phyloP scores from a whole-genome alignment of 2,329 filamentous ascomycete species.

The Diaporthe destruens region DNA sequence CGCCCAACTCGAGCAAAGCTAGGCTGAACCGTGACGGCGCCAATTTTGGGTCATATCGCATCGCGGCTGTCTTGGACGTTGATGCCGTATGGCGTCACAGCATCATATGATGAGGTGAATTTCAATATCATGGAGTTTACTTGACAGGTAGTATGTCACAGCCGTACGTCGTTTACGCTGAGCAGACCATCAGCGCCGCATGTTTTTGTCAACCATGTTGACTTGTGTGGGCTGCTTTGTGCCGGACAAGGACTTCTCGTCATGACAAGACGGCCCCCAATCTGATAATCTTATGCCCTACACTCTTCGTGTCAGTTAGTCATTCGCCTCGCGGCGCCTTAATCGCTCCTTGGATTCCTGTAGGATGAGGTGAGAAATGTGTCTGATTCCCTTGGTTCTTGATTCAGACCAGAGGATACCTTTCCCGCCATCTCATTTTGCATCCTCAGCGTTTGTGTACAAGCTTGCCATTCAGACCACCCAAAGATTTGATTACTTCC shows the following conservation, averaged over 20 bases:
- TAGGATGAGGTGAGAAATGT: too few relatives aligned
- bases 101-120: not conserved
- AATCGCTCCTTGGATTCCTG: not conserved
- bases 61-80: not conserved
- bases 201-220: not conserved
- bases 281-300: not conserved
- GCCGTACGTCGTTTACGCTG: not conserved
- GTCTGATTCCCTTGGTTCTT: not conserved
- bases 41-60: not conserved
- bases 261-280: not conserved
- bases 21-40: constrained; percentile 20
- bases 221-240: not conserved
- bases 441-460: not conserved
- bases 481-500: too few relatives aligned
- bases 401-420: not conserved
- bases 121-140: too few relatives aligned
- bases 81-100: not conserved
- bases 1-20: not conserved
- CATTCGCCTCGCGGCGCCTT: not conserved
- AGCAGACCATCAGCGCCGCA: not conserved
- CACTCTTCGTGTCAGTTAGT: too few relatives aligned
- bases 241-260: not conserved
- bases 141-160: not conserved
- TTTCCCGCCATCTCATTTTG: not conserved
- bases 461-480: not conserved